Conservation (phyloP, 768 basidiomycete species). For the Lenzites betulinus region DNA sequence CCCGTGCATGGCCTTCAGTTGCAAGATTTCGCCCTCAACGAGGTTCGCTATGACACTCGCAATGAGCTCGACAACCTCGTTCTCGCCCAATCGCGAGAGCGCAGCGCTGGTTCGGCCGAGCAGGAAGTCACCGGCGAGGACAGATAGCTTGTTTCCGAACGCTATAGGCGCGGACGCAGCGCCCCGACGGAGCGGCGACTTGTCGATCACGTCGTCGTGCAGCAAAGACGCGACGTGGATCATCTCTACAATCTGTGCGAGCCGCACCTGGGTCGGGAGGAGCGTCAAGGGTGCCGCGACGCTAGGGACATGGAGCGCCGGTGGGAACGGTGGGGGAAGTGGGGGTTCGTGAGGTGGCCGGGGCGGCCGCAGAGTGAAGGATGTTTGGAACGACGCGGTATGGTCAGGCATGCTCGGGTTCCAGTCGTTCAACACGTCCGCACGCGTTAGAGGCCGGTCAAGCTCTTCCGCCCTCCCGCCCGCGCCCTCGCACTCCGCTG, state of each 20-base stretch:
- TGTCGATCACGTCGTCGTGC: conserved; percentile 89
- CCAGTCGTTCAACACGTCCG: conserved; percentile 88
- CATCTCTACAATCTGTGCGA: conserved; percentile 98
- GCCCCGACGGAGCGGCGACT: conserved; percentile 69
- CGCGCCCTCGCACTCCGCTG: conserved; percentile 57
- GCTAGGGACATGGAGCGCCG: conserved; percentile 32
- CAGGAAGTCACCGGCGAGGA: conserved; percentile 95
- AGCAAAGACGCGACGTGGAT: conserved; percentile 93
- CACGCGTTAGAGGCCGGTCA: conserved; percentile 75
- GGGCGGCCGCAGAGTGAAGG: conserved; percentile 46
- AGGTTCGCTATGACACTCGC: conserved; percentile 91
- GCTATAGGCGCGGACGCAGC: conserved; percentile 67
- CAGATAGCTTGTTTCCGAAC: conserved; percentile 91
- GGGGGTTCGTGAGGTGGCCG: conserved; percentile 38
- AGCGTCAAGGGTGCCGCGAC: conserved; percentile 41
- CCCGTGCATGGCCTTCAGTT: conserved; percentile 58
- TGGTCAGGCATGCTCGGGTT: conserved; percentile 86
- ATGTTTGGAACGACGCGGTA: conserved; percentile 62
- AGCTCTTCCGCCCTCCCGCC: conserved; percentile 60
- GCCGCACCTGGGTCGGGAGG: conserved; percentile 86
- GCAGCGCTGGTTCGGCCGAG: conserved; percentile 90
- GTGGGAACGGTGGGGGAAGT: conserved; percentile 27
- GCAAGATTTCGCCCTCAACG: conserved; percentile 95
- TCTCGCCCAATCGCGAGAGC: conserved; percentile 80
- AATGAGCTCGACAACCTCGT: conserved; percentile 91